phyloP scores from a whole-genome alignment of 768 basidiomycete genomes.

The Fistulinella prunicolor region DNA sequence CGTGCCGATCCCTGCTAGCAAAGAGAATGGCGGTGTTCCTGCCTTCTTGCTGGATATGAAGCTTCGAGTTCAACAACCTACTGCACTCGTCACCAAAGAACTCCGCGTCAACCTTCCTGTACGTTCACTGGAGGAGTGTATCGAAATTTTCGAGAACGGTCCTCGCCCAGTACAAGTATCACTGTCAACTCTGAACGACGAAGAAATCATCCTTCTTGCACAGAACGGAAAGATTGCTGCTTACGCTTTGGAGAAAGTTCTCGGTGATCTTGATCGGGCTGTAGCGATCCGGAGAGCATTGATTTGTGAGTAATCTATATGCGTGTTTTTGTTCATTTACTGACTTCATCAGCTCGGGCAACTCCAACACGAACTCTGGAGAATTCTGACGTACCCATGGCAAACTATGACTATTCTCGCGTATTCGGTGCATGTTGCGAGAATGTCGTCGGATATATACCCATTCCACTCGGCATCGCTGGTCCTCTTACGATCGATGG shows the following conservation, averaged over 20 bases:
- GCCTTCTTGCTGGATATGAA: constrained; percentile 34
- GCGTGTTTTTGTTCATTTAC: not conserved
- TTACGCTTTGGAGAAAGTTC: constrained; percentile 94
- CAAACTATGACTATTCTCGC: constrained; percentile 87
- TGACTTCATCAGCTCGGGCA: constrained; percentile 61
- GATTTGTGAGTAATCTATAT: constrained; percentile 62
- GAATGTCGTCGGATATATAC: constrained; percentile 97
- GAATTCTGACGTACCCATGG: constrained; percentile 73
- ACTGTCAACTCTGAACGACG: constrained; percentile 72
- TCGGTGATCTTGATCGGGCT: constrained; percentile 86
- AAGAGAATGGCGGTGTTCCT: constrained; percentile 23
- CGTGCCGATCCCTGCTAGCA: constrained; percentile 18
- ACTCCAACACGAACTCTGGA: constrained; percentile 84
- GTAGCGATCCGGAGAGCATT: constrained; percentile 83
- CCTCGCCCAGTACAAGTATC: constrained; percentile 58
- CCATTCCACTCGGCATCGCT: constrained; percentile 92
- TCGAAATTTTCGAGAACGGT: constrained; percentile 75
- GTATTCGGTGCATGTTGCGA: constrained; percentile 98
- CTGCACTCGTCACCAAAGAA: constrained; percentile 13
- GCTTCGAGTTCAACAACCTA: constrained; percentile 28
- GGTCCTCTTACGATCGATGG: constrained; percentile 94
- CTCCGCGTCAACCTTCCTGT: constrained; percentile 13
- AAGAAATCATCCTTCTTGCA: constrained; percentile 84
- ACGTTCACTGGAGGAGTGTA: constrained; percentile 72
- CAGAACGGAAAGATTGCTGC: constrained; percentile 91